phyloP scores from a whole-genome alignment of 495 filamentous ascomycete species.

The Aspergillus asperescens region DNA sequence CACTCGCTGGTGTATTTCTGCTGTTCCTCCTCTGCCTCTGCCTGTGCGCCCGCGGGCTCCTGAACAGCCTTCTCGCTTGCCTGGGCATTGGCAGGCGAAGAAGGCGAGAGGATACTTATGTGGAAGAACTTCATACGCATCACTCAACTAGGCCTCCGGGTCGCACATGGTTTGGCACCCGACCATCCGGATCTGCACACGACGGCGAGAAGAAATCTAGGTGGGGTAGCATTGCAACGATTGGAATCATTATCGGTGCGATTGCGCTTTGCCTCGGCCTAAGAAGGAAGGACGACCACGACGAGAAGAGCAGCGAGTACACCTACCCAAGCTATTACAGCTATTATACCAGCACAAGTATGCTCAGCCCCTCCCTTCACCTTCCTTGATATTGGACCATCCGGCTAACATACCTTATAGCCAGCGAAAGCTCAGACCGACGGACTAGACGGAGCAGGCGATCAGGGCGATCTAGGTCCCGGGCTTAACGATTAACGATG shows the following conservation, averaged over 20 bases:
- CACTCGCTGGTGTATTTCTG: slow-evolving; percentile 67
- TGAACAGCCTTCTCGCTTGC: slow-evolving; percentile 59
- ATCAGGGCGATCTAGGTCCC: slow-evolving; percentile 37
- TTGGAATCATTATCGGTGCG: slow-evolving; percentile 58
- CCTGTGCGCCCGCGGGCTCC: slow-evolving; percentile 61
- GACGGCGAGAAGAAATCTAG: slow-evolving; percentile 51
- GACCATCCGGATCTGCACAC: slow-evolving; percentile 45
- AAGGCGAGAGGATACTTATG: slow-evolving; percentile 51
- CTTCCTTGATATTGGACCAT: background rate
- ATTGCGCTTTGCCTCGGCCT: slow-evolving; percentile 71
- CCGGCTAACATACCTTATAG: slow-evolving; percentile 27
- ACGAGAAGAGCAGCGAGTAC: slow-evolving; percentile 43
- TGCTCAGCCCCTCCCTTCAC: slow-evolving; percentile 16
- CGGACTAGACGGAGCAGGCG: slow-evolving; percentile 44
- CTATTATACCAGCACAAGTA: slow-evolving; percentile 43
- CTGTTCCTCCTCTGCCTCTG: slow-evolving; percentile 70
- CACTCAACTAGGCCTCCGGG: slow-evolving; percentile 39
- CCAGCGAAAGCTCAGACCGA: slow-evolving; percentile 47
- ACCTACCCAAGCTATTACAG: slow-evolving; percentile 44
- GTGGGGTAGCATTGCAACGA: slow-evolving; percentile 51
- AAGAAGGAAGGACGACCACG: slow-evolving; percentile 51
- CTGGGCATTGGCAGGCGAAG: slow-evolving; percentile 54
- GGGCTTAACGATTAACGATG: slow-evolving; percentile 23
- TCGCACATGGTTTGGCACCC: slow-evolving; percentile 63
- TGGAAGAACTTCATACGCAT: slow-evolving; percentile 65